A percentile compares a stretch with the other conserved stretches of the same genome.
Evolutionary conservation across 1,284 basidiomycete genomes (phyloP).

Genomic region (Bondarzewia mesenterica): DNA sequence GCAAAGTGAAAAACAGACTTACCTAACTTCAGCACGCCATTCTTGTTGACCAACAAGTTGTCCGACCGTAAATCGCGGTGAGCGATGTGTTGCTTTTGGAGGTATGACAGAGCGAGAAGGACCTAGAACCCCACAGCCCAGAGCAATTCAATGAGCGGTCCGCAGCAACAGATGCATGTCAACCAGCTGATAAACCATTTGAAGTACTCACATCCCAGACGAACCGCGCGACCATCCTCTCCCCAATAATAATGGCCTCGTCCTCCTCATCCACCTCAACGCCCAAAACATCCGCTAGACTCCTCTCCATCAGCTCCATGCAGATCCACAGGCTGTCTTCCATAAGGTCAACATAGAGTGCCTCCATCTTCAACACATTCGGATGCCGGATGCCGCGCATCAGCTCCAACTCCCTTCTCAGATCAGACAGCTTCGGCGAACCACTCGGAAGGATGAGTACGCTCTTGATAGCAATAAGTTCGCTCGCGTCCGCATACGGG

Average conservation of each 20-base stretch:
- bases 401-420: slow-evolving; percentile 50
- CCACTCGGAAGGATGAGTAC: slow-evolving; percentile 52
- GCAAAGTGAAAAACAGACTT: slow-evolving; percentile 18
- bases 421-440: slow-evolving; percentile 51
- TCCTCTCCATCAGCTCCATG: slow-evolving; percentile 82
- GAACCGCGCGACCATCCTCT: slow-evolving; percentile 61
- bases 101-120: slow-evolving; percentile 52
- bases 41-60: slow-evolving; percentile 60
- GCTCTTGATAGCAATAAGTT: slow-evolving; percentile 55
- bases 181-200: no score
- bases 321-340: slow-evolving; percentile 71
- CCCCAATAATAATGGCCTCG: slow-evolving; percentile 47
- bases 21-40: slow-evolving; percentile 71
- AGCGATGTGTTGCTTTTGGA: slow-evolving; percentile 56
- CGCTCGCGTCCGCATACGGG: slow-evolving; percentile 21
- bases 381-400: slow-evolving; percentile 48
- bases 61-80: slow-evolving; percentile 77
- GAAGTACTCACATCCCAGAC: slow-evolving; percentile 60
- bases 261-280: slow-evolving; percentile 36
- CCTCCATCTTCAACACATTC: slow-evolving; percentile 58
- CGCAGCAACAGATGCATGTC: neutral
- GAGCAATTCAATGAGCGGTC: slow-evolving; percentile 3
- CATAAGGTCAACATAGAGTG: slow-evolving; percentile 55
- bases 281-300: slow-evolving; percentile 66
- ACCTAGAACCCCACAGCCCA: slow-evolving; percentile 36